These are phyloP conservation scores for Themeda triandra DNA, from an alignment of 176 grass and related monocot species.

Conservation along the genomic window DNA sequence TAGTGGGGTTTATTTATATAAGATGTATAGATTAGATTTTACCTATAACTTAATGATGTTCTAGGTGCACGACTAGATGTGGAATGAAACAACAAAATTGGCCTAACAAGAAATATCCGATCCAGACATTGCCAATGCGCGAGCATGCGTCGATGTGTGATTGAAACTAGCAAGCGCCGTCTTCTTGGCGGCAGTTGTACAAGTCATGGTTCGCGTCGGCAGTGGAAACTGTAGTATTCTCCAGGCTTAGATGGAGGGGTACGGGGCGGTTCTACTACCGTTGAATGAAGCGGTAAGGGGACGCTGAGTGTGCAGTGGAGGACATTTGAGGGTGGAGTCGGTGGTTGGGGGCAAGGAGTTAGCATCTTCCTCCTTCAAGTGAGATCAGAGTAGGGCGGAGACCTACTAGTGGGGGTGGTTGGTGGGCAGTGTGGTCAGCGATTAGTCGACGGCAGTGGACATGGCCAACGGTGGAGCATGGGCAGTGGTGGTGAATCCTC, in stretches of 20 bases:
- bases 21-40: no score
- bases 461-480: neutral
- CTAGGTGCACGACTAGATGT: neutral
- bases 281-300: neutral
- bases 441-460: neutral
- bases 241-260: neutral
- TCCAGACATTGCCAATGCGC: neutral
- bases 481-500: neutral
- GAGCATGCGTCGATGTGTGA: neutral
- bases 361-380: neutral
- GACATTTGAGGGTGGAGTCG: no score
- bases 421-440: neutral
- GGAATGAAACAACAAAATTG: neutral
- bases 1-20: no score
- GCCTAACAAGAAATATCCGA: neutral
- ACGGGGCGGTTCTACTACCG: neutral
- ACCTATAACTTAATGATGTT: neutral
- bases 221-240: neutral
- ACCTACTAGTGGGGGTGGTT: neutral
- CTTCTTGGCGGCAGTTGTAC: neutral
- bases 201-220: neutral
- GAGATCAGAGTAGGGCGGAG: neutral
- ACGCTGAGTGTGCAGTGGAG: no score
- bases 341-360: neutral
- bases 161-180: neutral